A percentile compares a stretch with the other conserved stretches of the same genome.
Conservation (phyloP, 441 rosid genomes). For the Aleurites moluccanus region DNA sequence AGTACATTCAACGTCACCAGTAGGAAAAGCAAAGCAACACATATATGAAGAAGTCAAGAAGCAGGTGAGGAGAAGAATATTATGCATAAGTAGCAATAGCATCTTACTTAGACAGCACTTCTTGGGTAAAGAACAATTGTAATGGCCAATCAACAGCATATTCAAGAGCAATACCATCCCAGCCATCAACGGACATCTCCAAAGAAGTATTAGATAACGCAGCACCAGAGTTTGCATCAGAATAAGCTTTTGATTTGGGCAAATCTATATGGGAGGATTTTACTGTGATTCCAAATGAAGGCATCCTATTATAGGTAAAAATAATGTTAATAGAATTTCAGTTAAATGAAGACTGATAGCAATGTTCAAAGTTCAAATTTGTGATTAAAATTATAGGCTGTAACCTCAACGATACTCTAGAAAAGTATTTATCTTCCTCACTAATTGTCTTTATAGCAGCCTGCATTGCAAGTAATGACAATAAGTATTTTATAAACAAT, state of each 20-base stretch:
- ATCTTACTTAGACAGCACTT: conserved; percentile 92
- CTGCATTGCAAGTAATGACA: conserved; percentile 47
- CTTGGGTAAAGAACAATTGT: conserved; percentile 90
- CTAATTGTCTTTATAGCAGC: conserved; percentile 90
- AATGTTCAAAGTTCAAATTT: conserved; percentile 12
- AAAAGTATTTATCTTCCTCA: conserved; percentile 91
- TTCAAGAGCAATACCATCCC: conserved; percentile 95
- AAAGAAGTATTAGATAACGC: conserved; percentile 45
- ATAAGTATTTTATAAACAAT: conserved; percentile 13
- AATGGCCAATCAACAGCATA: conserved; percentile 97
- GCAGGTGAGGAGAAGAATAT: conserved; percentile 10
- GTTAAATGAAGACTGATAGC: not conserved
- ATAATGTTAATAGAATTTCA: conserved; percentile 8
- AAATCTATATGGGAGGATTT: conserved; percentile 68
- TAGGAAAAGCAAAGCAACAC: not conserved
- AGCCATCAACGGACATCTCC: conserved; percentile 72
- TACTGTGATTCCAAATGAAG: conserved; percentile 74
- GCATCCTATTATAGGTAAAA: conserved; percentile 56
- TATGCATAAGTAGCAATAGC: conserved; percentile 20
- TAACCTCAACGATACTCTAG: conserved; percentile 83
- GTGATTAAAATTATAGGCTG: conserved; percentile 24
- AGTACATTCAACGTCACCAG: not conserved
- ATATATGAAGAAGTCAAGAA: not conserved
- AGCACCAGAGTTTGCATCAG: conserved; percentile 44
- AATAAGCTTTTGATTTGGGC: conserved; percentile 48